Evolutionary conservation across 306 rosid genomes (phyloP).

Genomic region (Bauhinia variegata): DNA sequence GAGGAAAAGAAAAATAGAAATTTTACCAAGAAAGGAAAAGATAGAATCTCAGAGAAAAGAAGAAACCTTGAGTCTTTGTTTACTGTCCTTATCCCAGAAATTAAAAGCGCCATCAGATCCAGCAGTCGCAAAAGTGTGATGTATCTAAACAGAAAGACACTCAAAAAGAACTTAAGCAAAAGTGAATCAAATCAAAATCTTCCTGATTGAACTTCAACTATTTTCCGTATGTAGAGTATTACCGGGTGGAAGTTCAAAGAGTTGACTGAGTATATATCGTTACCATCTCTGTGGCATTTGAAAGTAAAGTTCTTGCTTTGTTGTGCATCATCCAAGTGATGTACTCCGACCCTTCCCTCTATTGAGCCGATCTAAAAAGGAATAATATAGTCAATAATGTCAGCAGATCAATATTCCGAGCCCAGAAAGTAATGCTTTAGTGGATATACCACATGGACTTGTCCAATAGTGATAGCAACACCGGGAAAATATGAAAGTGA

Average conservation of each 20-base stretch:
- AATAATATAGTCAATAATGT: conserved; percentile 28
- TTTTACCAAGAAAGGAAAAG: conserved; percentile 22
- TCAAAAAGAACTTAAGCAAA: conserved; percentile 29
- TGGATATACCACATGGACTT: conserved; percentile 19
- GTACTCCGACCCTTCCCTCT: conserved; percentile 98
- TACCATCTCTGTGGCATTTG: conserved; percentile 81
- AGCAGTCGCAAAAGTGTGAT: conserved; percentile 96
- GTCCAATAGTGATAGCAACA: conserved; percentile 14
- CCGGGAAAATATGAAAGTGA: conserved; percentile 14
- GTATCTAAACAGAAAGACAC: conserved; percentile 56
- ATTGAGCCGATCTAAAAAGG: conserved; percentile 81
- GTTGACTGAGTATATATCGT: conserved; percentile 82
- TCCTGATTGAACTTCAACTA: conserved; percentile 22
- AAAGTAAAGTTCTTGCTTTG: conserved; percentile 86
- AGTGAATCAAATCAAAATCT: conserved; percentile 16
- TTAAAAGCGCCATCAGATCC: conserved; percentile 97
- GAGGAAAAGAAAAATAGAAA: not conserved
- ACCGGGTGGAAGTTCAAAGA: conserved; percentile 90
- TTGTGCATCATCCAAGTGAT: conserved; percentile 82
- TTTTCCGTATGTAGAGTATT: conserved; percentile 42
- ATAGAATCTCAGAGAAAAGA: conserved; percentile 29
- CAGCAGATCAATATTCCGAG: conserved; percentile 4
- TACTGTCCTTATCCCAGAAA: conserved; percentile 98
- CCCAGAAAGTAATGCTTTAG: conserved; percentile 9
- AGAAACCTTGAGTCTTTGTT: conserved; percentile 90